Evolutionary conservation across 768 basidiomycete genomes (phyloP).

Genomic region (Serendipita sp.): DNA sequence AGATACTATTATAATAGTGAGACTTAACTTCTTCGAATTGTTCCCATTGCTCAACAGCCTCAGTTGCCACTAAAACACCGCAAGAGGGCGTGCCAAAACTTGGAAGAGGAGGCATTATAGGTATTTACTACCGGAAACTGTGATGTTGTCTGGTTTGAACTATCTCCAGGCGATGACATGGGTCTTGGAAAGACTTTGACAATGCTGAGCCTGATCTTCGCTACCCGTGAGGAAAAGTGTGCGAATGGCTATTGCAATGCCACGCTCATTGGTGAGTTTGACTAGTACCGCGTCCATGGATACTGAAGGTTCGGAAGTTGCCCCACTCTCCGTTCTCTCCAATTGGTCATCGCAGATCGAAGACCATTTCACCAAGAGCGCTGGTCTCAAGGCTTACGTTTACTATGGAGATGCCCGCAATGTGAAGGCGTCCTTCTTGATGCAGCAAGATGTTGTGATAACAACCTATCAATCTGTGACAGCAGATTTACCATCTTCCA

Average conservation of each 20-base stretch:
- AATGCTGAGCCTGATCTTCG: conserved; percentile 65
- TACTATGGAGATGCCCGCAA: conserved; percentile 62
- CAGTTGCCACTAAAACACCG: conserved; percentile 71
- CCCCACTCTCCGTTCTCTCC: conserved; percentile 67
- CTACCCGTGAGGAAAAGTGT: conserved; percentile 48
- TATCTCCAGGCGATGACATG: conserved; percentile 4
- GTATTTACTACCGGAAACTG: conserved; percentile 17
- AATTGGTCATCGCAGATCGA: conserved; percentile 79
- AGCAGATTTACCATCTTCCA: conserved; percentile 28
- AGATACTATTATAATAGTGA: conserved; percentile 54
- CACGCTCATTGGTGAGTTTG: conserved; percentile 58
- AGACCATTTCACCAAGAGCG: conserved; percentile 47
- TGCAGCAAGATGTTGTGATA: conserved; percentile 58
- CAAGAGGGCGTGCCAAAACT: conserved; percentile 46
- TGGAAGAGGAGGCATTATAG: conserved; percentile 71
- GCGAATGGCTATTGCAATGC: conserved; percentile 40
- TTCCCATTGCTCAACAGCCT: conserved; percentile 6
- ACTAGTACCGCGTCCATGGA: neutral
- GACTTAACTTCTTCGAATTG: conserved; percentile 13
- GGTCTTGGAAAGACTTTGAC: conserved; percentile 73
- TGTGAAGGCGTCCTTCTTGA: conserved; percentile 41
- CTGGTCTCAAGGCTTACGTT: conserved; percentile 33
- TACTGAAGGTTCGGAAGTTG: conserved; percentile 30
- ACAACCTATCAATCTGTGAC: conserved; percentile 68
- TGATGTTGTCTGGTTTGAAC: conserved; percentile 14